Base-by-base conservation (phyloP, 768 basidiomycete genomes). In the Mycena alexandri region DNA sequence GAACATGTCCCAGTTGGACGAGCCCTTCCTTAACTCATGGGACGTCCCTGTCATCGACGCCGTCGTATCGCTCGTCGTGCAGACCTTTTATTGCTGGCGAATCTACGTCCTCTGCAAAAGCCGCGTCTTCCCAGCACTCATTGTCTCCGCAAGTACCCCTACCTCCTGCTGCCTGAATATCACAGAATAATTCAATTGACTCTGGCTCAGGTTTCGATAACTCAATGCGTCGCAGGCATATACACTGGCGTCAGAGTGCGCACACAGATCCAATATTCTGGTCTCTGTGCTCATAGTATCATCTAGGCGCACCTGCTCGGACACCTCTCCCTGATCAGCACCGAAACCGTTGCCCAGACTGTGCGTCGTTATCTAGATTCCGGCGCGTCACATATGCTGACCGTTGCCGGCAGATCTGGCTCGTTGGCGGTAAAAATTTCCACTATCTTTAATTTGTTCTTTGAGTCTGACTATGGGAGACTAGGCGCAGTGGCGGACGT, bases 11-110 rank as follows among this genome's bases (percentile, higher is more conserved):
- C 7, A 12, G 11, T 58, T 75, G 8, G 52, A 59, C 54, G 42
- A 70, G 10, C 61, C 68, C 1, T 70, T 70, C 25, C 34, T 73
- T 2, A 68, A 63, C 36, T 59, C 71, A 16, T 73, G 56, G 52
- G 70, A 75, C 56, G 69, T 69, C 12, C 73, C 73, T 5, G 34
- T 74, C 14, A 48, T 75, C 43, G 67, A 63, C 59, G 43, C 67
- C 22, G 24, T 74, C 21, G 63, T 74, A n/a, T 61, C 71, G 2
- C 60, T 71, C 21, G 60, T 66, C 16, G 73, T 73, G 16, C 73
- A 74, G 51, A 47, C 58, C 3, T 70, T 74, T 50, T 74, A 68
- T 38, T 63, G 72, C 34, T 71, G 67, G 67, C 48, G 73, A 12
- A 68, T 73, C 33, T 61, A 60, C 33, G 52, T 57, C 25, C 51